Conservation (phyloP, 148 eudicot genomes). For the Vaccinium darrowii region DNA sequence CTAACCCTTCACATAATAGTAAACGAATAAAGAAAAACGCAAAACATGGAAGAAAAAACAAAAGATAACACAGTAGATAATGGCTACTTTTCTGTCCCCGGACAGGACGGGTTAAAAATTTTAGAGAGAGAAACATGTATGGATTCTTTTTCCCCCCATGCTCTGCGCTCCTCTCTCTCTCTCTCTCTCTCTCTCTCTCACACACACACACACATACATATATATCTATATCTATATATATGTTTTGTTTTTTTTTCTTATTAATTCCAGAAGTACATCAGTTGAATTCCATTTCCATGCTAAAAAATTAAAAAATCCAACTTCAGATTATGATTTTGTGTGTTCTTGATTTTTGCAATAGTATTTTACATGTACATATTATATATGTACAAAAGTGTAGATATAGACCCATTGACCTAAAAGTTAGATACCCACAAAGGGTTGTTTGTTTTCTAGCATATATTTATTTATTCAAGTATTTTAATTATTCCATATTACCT, state of each 20-base stretch:
- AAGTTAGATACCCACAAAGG: slow-evolving; percentile 28
- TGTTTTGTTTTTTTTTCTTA: neutral
- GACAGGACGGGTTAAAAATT: slow-evolving; percentile 37
- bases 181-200: slow-evolving; percentile 21
- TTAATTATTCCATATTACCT: slow-evolving; percentile 39
- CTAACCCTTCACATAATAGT: neutral
- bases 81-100: slow-evolving; percentile 35
- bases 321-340: neutral
- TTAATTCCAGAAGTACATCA: slow-evolving; percentile 7
- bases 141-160: slow-evolving; percentile 48
- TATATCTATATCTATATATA: too few species aligned
- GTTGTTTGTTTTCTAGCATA: slow-evolving; percentile 33
- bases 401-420: slow-evolving; percentile 32
- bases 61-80: neutral
- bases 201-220: neutral
- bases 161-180: slow-evolving; percentile 39
- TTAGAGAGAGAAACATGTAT: slow-evolving; percentile 30
- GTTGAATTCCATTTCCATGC: slow-evolving; percentile 25
- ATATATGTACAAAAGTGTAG: neutral
- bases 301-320: slow-evolving; percentile 9
- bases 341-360: neutral
- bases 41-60: slow-evolving; percentile 7
- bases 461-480: neutral
- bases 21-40: neutral
- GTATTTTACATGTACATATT: slow-evolving; percentile 3